Conservation (phyloP, 2,329 filamentous ascomycete species). For the Fusarium dimerum region DNA sequence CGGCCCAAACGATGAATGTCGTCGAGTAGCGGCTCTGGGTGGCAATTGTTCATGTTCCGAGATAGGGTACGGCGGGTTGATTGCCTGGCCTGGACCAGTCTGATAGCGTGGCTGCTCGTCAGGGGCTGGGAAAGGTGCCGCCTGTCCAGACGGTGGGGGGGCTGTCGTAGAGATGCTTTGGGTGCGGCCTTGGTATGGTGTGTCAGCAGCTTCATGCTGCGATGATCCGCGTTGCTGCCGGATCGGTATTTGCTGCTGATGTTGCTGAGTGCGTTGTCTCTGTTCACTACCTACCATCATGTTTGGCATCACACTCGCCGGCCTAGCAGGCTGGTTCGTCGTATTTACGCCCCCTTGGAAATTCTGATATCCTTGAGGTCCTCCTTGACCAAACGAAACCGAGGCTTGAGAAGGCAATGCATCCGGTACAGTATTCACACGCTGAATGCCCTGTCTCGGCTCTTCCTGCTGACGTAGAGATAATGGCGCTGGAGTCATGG, state of each 20-base stretch:
- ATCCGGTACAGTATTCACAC: slow-evolving; percentile 27
- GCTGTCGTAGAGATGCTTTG: slow-evolving; percentile 15
- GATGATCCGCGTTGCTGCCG: slow-evolving; percentile 1
- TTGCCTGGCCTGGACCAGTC: slow-evolving; percentile 1
- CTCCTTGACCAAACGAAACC: slow-evolving; percentile 10
- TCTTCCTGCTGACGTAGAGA: slow-evolving; percentile 14
- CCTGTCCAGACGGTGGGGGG: slow-evolving; percentile 18
- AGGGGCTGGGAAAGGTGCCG: slow-evolving; percentile 13
- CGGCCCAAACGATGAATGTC: slow-evolving; percentile 29
- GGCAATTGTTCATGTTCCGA: slow-evolving; percentile 12
- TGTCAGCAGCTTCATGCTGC: slow-evolving; percentile 7
- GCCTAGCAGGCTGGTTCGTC: slow-evolving; percentile 15
- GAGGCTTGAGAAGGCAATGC: slow-evolving; percentile 20
- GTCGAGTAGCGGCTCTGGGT: slow-evolving; percentile 11
- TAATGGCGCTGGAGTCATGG: slow-evolving; percentile 27
- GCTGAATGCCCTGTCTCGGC: slow-evolving; percentile 20
- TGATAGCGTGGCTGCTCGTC: slow-evolving; percentile 15
- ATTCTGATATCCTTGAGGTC: slow-evolving; percentile 1
- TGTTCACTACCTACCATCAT: slow-evolving; percentile 16
- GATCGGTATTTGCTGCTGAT: not conserved
- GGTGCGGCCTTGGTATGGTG: slow-evolving; percentile 16
- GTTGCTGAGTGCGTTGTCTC: not conserved
- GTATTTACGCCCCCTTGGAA: slow-evolving; percentile 1
- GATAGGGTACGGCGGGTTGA: slow-evolving; percentile 6
- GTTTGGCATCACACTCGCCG: slow-evolving; percentile 23